Base-by-base conservation (phyloP, 495 filamentous ascomycete genomes). In the Talaromyces nanjingensis region DNA sequence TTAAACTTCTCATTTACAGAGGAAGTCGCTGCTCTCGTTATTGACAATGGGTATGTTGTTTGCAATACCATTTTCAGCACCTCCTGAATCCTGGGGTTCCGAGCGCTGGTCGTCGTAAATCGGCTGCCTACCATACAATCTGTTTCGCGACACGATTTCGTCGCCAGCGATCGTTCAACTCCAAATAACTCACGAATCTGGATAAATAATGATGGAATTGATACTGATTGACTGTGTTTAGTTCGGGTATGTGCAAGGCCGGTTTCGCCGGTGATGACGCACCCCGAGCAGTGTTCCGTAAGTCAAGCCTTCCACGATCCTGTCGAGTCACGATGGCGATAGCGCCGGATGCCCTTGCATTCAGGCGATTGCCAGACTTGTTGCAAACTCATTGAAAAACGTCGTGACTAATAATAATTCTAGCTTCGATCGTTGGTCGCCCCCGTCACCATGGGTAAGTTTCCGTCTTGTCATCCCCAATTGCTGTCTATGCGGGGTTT, bases 181-280 rank as follows among this genome's bases (percentile, higher is more conserved):
- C 18, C n/a, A 49, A 8, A 49, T 42, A 42, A 16, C 9, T 16
- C 11, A 16, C 37, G 37, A 16, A 49, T 20, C 6, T 22, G 20
- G n/a, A 20, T 8, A 49, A 49, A 20, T 49, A 20, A 18, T 20
- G 45, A 49, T 49, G 45, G 45, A 49, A 49, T 18, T 33, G 45
- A 20, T 72, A 76, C 87, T 89, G 76, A 89, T 79, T 71, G 64
- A 63, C 69, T 53, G 14, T 63, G 59, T 73, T 29, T 78, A 98
- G 94, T 86, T 98, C 94, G 80, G 94, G 94, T 88, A 98, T 98
- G 94, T 98, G 94, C 84, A 98, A 98, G 86, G 94, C 94, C 90
- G 94, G 94, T 91, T 98, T 98, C 83, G 94, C 94, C 84, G 94
- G 94, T 93, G 94, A 98, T 77, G 94, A 98, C 92, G 94, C 94